A percentile compares a stretch with the other conserved stretches of the same genome.
Conservation (phyloP, 1,284 basidiomycete genomes). For the Veloporphyrellus conicus region DNA sequence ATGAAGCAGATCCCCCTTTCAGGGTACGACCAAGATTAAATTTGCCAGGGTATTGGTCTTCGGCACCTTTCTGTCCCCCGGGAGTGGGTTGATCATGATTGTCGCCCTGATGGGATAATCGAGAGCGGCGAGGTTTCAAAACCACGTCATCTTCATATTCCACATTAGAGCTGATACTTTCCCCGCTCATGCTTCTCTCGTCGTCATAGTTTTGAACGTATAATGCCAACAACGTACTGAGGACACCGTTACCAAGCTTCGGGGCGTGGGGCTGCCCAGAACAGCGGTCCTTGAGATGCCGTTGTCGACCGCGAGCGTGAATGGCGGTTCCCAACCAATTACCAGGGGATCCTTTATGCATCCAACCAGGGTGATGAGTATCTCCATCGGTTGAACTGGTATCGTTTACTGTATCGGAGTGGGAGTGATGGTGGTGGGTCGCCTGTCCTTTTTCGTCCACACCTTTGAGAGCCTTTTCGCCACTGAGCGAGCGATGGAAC, state of each 20-base stretch:
- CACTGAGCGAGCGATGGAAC: conserved; percentile 13
- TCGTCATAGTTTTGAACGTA: conserved; percentile 39
- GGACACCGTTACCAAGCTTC: conserved; percentile 41
- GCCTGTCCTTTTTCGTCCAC: conserved; percentile 9
- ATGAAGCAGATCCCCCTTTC: conserved; percentile 25
- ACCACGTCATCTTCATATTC: conserved; percentile 21
- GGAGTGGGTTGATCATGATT: not conserved
- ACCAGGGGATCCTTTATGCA: conserved; percentile 18
- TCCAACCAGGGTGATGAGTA: conserved; percentile 6
- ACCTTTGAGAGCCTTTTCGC: conserved; percentile 1
- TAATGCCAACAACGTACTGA: conserved; percentile 50
- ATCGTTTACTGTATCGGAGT: conserved; percentile 11
- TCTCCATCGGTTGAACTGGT: conserved; percentile 1
- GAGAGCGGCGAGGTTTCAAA: conserved; percentile 18
- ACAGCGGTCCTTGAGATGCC: conserved; percentile 17
- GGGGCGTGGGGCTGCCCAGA: conserved; percentile 9
- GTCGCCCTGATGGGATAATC: conserved; percentile 14
- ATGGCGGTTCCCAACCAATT: conserved; percentile 17
- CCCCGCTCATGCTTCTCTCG: conserved; percentile 22
- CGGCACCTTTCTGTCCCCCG: not conserved
- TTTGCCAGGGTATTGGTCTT: conserved; percentile 5
- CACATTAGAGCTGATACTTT: conserved; percentile 29
- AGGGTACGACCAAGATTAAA: conserved; percentile 18
- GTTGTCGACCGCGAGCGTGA: not conserved
- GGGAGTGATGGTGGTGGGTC: conserved; percentile 4